These are phyloP conservation scores for Fomitopsis pinicola DNA, from an alignment of 1,284 basidiomycete genomes.

Conservation along the genomic window DNA sequence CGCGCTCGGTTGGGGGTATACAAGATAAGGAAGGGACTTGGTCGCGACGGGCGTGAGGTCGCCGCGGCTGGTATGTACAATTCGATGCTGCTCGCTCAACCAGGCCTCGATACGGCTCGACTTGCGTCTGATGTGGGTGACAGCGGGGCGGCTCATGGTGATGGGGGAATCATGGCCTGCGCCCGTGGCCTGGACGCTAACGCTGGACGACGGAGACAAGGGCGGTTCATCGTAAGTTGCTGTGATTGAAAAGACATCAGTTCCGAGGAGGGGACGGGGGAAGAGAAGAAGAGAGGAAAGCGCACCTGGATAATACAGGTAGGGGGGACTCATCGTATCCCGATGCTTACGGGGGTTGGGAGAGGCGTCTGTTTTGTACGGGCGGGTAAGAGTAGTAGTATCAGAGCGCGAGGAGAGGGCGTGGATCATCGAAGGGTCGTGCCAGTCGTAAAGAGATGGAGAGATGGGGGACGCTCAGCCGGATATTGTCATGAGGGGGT, in stretches of 20 bases:
- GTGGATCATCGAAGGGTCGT: conserved; percentile 3
- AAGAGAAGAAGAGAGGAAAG: neutral
- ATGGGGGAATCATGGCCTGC: conserved; percentile 17
- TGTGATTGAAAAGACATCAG: neutral
- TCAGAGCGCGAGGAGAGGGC: neutral
- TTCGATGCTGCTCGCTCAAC: conserved; percentile 58
- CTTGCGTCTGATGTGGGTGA: conserved; percentile 32
- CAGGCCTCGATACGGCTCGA: conserved; percentile 64
- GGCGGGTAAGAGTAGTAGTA: neutral
- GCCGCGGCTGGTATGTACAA: conserved; percentile 13
- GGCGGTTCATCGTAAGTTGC: neutral
- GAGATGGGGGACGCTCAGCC: neutral
- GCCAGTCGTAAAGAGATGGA: conserved; percentile 1
- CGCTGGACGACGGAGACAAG: conserved; percentile 2
- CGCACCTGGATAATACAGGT: neutral
- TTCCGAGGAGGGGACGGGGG: neutral
- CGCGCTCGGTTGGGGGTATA: conserved; percentile 45
- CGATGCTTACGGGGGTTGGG: neutral
- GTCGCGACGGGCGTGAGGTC: conserved; percentile 23
- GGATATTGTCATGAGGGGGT: neutral
- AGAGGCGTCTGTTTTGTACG: neutral
- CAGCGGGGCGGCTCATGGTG: conserved; percentile 14
- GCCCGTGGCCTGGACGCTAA: conserved; percentile 3
- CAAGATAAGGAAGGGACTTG: conserved; percentile 44
- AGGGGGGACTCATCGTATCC: neutral